Percentiles rank a stretch among this genome's conserved stretches.
Evolutionary conservation across 331 rosid species (phyloP).

Genomic region (Malus hybrid): DNA sequence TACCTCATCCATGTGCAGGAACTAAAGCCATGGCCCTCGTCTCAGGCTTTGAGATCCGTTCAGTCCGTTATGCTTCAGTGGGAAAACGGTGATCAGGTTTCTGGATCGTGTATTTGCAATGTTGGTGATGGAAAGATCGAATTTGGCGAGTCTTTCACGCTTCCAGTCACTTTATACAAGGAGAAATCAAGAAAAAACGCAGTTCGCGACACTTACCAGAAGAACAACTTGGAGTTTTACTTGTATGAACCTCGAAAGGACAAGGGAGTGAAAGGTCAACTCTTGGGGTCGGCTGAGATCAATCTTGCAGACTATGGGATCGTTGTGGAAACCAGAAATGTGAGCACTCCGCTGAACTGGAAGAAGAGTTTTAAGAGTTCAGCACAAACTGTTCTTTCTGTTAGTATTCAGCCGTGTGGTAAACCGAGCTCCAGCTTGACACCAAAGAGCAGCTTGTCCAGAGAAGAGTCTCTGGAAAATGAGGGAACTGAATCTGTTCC

Average conservation of each 20-base stretch:
- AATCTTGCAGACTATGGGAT: constrained; percentile 64
- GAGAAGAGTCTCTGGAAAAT: constrained; percentile 35
- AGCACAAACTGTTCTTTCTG: constrained; percentile 42
- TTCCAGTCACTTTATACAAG: constrained; percentile 35
- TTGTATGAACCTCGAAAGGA: constrained; percentile 47
- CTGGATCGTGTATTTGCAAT: constrained; percentile 36
- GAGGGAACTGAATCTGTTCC: constrained; percentile 46
- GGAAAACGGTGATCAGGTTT: constrained; percentile 55
- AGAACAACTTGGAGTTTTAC: constrained; percentile 55
- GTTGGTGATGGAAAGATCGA: constrained; percentile 41
- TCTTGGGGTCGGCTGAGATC: constrained; percentile 51
- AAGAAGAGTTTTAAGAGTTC: constrained; percentile 55
- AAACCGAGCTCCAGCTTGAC: constrained; percentile 46
- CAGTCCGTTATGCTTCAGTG: constrained; percentile 59
- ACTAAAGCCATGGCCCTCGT: constrained; percentile 76
- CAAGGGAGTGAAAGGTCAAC: constrained; percentile 47
- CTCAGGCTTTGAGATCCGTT: constrained; percentile 40
- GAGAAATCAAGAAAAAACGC: constrained; percentile 47
- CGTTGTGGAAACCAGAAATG: constrained; percentile 32
- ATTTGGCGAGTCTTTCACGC: constrained; percentile 49
- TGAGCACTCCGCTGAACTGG: constrained; percentile 38
- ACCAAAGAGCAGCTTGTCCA: constrained; percentile 43
- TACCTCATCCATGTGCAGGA: constrained; percentile 54
- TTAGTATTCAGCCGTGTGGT: constrained; percentile 55
- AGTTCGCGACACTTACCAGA: constrained; percentile 40